A percentile compares a stretch with the other conserved stretches of the same genome.
phyloP scores from a whole-genome alignment of 1,284 basidiomycete species.

The Amylostereum chailletii region DNA sequence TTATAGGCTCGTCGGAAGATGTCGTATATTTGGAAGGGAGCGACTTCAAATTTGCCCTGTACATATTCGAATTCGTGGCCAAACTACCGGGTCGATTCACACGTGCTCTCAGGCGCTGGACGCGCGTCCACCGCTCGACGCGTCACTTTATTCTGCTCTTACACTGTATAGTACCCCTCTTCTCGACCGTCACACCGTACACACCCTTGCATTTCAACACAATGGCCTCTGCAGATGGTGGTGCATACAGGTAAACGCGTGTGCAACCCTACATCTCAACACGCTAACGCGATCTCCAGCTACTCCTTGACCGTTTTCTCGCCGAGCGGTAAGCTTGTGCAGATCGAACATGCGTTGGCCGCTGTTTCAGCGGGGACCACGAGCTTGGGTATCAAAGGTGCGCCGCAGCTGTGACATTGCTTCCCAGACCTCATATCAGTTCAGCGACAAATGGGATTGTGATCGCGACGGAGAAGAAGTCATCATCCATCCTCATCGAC shows the following conservation, averaged over 20 bases:
- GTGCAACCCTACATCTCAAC: neutral
- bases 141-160: neutral
- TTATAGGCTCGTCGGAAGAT: neutral
- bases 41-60: neutral
- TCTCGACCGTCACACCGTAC: conserved; percentile 1
- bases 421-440: conserved; percentile 7
- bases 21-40: neutral
- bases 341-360: conserved; percentile 99
- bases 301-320: conserved; percentile 99
- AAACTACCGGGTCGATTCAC: too few species aligned
- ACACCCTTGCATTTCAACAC: conserved; percentile 7
- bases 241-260: conserved; percentile 64
- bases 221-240: conserved; percentile 69
- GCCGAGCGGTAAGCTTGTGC: conserved; percentile 95
- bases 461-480: conserved; percentile 98
- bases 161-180: conserved; percentile 20
- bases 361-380: conserved; percentile 96
- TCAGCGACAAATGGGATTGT: conserved; percentile 97
- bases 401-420: conserved; percentile 7
- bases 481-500: conserved; percentile 95
- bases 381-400: conserved; percentile 97
- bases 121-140: neutral
- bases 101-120: neutral
- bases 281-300: conserved; percentile 32
- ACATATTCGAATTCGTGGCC: too few species aligned